These are phyloP conservation scores for Atalantia buxifolia DNA, from an alignment of 345 rosid genomes.

Conservation along the genomic window DNA sequence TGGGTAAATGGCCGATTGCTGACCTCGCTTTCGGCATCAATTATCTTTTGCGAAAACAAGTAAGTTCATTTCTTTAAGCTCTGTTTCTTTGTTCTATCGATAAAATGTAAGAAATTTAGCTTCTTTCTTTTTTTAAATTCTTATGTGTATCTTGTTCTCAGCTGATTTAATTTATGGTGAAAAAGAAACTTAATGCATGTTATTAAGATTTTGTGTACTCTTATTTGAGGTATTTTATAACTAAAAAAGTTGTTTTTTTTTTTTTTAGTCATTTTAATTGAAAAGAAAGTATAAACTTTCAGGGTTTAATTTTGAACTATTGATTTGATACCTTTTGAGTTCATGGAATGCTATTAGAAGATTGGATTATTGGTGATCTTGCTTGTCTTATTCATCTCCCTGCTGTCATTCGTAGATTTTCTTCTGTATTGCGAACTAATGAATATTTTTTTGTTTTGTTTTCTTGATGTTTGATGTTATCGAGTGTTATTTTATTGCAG, in stretches of 20 bases:
- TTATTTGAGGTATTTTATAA: neutral
- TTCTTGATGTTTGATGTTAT: neutral
- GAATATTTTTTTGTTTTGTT: neutral
- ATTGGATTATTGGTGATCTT: neutral
- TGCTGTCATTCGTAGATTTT: neutral
- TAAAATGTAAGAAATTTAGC: neutral
- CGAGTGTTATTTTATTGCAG: slow-evolving; percentile 30
- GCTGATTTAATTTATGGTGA: neutral
- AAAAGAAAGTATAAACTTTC: neutral
- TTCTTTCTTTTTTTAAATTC: neutral
- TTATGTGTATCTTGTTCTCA: neutral
- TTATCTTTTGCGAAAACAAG: slow-evolving; percentile 88
- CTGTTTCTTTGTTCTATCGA: neutral
- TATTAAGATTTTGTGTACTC: neutral
- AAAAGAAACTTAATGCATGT: neutral
- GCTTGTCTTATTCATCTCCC: neutral
- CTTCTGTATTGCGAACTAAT: neutral
- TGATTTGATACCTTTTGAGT: neutral
- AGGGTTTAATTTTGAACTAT: neutral
- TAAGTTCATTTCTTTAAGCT: slow-evolving; percentile 13
- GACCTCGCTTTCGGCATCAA: slow-evolving; percentile 97
- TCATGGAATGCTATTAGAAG: neutral
- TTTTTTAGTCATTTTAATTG: neutral
- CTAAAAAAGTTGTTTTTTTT: neutral
- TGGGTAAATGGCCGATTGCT: slow-evolving; percentile 97